Percentiles rank a stretch among this genome's conserved stretches.
These are phyloP conservation scores for Colletotrichum sp. DNA, from an alignment of 2,329 filamentous ascomycete genomes.

Conservation along the genomic window DNA sequence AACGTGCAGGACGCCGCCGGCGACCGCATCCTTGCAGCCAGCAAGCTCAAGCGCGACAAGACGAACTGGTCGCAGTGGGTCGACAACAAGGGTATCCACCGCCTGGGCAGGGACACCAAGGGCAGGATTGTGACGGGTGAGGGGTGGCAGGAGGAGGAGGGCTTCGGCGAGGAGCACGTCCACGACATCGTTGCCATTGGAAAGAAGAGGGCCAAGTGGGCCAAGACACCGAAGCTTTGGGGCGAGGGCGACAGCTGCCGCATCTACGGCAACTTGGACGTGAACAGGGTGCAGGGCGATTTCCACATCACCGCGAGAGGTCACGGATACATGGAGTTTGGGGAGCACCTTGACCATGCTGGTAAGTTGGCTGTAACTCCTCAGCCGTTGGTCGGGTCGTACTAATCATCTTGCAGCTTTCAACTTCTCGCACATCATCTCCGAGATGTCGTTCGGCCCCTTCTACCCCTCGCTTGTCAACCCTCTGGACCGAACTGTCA, in stretches of 20 bases:
- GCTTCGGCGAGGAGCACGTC: conserved; percentile 81
- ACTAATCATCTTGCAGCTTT: conserved; percentile 63
- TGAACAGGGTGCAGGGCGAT: conserved; percentile 97
- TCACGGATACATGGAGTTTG: conserved; percentile 88
- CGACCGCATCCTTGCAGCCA: conserved; percentile 85
- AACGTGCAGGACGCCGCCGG: conserved; percentile 97
- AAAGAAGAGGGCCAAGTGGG: conserved; percentile 67
- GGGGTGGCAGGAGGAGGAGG: conserved; percentile 70
- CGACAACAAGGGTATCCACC: conserved; percentile 69
- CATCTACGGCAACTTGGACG: conserved; percentile 85
- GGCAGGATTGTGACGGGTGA: conserved; percentile 62
- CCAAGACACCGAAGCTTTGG: conserved; percentile 75
- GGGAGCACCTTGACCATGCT: conserved; percentile 79
- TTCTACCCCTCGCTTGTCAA: conserved; percentile 94
- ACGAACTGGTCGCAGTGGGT: conserved; percentile 87
- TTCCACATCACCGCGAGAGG: conserved; percentile 97
- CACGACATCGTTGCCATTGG: conserved; percentile 85
- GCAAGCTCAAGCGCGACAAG: conserved; percentile 73
- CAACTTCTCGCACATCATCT: conserved; percentile 98
- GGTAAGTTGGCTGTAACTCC: conserved; percentile 56
- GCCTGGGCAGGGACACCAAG: conserved; percentile 59
- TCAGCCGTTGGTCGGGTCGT: not conserved
- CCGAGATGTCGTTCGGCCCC: conserved; percentile 95
- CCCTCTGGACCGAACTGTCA: conserved; percentile 90
- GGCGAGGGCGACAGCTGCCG: conserved; percentile 75